Evolutionary conservation across 352 stramenopile genomes (phyloP).

Genomic region (Phytophthora kernoviae): DNA sequence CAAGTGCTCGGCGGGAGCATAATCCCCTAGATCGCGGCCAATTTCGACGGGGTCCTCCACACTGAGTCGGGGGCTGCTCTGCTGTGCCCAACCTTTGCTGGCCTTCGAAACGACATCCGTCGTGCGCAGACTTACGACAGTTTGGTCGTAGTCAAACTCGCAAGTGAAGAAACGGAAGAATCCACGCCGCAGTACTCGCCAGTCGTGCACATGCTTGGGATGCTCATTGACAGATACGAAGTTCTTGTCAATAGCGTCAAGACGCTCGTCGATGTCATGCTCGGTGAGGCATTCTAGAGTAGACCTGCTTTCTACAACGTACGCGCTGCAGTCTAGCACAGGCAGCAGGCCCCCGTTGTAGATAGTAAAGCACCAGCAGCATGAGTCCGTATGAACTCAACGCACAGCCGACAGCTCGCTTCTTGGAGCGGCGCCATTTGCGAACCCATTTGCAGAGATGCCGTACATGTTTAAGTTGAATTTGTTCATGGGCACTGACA

Average conservation of each 20-base stretch:
- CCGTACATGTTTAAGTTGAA: slow-evolving; percentile 22
- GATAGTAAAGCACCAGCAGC: slow-evolving; percentile 70
- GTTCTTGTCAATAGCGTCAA: slow-evolving; percentile 23
- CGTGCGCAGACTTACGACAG: slow-evolving; percentile 64
- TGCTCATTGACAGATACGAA: slow-evolving; percentile 13
- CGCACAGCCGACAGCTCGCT: slow-evolving; percentile 33
- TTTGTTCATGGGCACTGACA: slow-evolving; percentile 3
- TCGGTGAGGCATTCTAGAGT: slow-evolving; percentile 26
- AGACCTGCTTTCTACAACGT: slow-evolving; percentile 23
- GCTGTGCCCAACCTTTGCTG: slow-evolving; percentile 53
- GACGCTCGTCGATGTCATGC: slow-evolving; percentile 22
- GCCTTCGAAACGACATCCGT: slow-evolving; percentile 36
- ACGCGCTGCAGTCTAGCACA: slow-evolving; percentile 43
- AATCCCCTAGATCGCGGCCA: slow-evolving; percentile 68
- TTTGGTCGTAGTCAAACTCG: slow-evolving; percentile 71
- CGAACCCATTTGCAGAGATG: slow-evolving; percentile 62
- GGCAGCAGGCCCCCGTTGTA: slow-evolving; percentile 64
- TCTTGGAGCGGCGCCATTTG: slow-evolving; percentile 45
- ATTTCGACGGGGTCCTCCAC: slow-evolving; percentile 85
- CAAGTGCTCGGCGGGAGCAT: slow-evolving; percentile 62
- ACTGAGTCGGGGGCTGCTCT: slow-evolving; percentile 43
- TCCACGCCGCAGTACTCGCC: slow-evolving; percentile 44
- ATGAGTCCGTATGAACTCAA: slow-evolving; percentile 78
- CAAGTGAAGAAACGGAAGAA: slow-evolving; percentile 83
- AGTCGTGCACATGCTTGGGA: slow-evolving; percentile 15